These are phyloP conservation scores for Moesziomyces aphidis DNA, from an alignment of 1,284 basidiomycete species.

Conservation along the genomic window DNA sequence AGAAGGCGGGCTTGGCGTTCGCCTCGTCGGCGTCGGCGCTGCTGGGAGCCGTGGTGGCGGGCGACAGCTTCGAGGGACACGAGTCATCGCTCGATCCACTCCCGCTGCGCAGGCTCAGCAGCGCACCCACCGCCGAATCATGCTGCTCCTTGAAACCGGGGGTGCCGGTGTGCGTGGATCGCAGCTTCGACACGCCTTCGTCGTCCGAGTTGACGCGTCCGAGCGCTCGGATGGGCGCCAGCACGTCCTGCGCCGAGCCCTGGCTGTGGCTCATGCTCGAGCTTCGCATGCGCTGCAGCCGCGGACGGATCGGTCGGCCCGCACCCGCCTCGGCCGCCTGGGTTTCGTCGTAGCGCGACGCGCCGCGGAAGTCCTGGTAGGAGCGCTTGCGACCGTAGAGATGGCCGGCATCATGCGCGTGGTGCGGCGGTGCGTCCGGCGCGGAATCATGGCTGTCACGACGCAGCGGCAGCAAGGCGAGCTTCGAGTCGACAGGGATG, in stretches of 20 bases:
- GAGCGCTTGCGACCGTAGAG: conserved; percentile 38
- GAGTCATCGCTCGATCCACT: conserved; percentile 37
- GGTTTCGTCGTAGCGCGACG: conserved; percentile 7
- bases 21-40: conserved; percentile 16
- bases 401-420: conserved; percentile 10
- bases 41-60: conserved; percentile 19
- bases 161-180: conserved; percentile 26
- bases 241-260: conserved; percentile 12
- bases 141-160: conserved; percentile 28
- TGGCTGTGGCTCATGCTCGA: conserved; percentile 34
- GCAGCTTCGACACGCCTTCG: conserved; percentile 37
- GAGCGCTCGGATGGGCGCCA: conserved; percentile 27
- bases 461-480: conserved; percentile 18
- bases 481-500: conserved; percentile 39
- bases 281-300: conserved; percentile 40
- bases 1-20: conserved; percentile 22
- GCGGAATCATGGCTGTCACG: conserved; percentile 15
- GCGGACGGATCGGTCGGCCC: conserved; percentile 17
- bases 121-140: conserved; percentile 45
- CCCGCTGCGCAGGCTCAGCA: conserved; percentile 45
- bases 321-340: conserved; percentile 1
- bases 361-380: conserved; percentile 27
- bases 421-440: background rate
- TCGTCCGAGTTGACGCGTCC: conserved; percentile 37
- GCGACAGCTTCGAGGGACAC: conserved; percentile 4